Percentiles rank a stretch among this genome's conserved stretches.
Conservation (phyloP, 1,284 basidiomycete species). For the Ceratobasidium sp. region DNA sequence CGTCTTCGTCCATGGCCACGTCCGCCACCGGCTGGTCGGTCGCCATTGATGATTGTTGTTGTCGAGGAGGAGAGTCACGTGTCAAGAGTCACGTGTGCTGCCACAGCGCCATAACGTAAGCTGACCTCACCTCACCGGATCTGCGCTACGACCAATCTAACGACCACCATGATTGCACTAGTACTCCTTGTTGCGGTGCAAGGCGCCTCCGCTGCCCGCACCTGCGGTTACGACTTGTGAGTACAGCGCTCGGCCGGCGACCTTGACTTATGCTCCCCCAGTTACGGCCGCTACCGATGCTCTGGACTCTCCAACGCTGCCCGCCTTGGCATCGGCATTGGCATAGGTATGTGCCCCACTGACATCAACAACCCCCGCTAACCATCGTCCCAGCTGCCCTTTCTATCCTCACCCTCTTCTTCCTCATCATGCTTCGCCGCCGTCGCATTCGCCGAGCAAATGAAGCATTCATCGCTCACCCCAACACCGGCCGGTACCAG, state of each 20-base stretch:
- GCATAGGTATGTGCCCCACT: conserved; percentile 20
- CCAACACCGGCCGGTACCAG: not conserved
- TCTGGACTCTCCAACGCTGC: conserved; percentile 39
- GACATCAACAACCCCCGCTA: not conserved
- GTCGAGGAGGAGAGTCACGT: conserved; percentile 16
- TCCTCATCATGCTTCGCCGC: conserved; percentile 25
- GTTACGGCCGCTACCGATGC: conserved; percentile 41
- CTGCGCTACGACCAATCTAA: no score
- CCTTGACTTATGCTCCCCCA: not conserved
- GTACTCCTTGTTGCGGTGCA: conserved; percentile 1
- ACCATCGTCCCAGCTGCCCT: conserved; percentile 6
- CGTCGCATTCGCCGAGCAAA: conserved; percentile 32
- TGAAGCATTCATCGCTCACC: conserved; percentile 29
- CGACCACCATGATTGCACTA: conserved; percentile 32
- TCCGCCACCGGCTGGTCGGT: conserved; percentile 31
- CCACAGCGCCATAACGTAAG: not conserved
- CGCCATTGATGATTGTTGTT: conserved; percentile 18
- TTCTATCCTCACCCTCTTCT: not conserved
- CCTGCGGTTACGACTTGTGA: conserved; percentile 36
- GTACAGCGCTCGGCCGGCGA: not conserved
- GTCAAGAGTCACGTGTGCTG: not conserved
- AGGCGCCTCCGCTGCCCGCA: conserved; percentile 26
- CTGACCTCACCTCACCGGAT: conserved; percentile 1
- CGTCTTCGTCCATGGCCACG: conserved; percentile 31
- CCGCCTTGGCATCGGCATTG: conserved; percentile 41